Evolutionary conservation across 225 moss, liverwort and hornwort species (phyloP).

Genomic region (Straminergon stramineum): DNA sequence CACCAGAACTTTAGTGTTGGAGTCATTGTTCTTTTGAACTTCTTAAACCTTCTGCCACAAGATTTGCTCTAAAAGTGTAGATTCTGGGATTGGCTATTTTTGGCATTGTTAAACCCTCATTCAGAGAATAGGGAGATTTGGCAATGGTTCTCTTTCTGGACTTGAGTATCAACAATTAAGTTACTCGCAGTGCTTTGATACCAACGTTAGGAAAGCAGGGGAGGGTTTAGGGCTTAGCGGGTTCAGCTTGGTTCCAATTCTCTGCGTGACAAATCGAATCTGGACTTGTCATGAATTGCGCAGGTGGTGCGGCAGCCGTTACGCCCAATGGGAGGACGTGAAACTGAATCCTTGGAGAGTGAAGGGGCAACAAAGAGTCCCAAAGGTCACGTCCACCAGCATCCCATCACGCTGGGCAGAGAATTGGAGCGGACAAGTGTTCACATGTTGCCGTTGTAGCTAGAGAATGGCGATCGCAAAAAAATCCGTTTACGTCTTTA

Average conservation of each 20-base stretch:
- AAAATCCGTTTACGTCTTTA: not conserved
- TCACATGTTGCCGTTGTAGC: not conserved
- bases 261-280: not conserved
- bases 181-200: not conserved
- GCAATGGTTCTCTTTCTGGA: not conserved
- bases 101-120: not conserved
- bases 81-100: not conserved
- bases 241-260: not conserved
- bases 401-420: not conserved
- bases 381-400: constrained; percentile 29
- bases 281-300: not conserved
- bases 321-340: not conserved
- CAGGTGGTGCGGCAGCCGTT: not conserved
- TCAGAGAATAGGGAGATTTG: not conserved
- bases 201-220: not conserved
- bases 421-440: not conserved
- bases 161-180: not conserved
- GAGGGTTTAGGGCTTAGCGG: not conserved
- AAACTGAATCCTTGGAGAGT: not conserved
- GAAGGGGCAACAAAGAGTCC: constrained; percentile 15
- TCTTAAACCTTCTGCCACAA: not conserved
- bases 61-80: not conserved
- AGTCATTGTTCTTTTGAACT: not conserved
- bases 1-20: not conserved
- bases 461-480: constrained; percentile 21